A percentile compares a stretch with the other conserved stretches of the same genome.
These are phyloP conservation scores for Escallonia rubra DNA, from an alignment of 129 eudicot species.

Conservation along the genomic window DNA sequence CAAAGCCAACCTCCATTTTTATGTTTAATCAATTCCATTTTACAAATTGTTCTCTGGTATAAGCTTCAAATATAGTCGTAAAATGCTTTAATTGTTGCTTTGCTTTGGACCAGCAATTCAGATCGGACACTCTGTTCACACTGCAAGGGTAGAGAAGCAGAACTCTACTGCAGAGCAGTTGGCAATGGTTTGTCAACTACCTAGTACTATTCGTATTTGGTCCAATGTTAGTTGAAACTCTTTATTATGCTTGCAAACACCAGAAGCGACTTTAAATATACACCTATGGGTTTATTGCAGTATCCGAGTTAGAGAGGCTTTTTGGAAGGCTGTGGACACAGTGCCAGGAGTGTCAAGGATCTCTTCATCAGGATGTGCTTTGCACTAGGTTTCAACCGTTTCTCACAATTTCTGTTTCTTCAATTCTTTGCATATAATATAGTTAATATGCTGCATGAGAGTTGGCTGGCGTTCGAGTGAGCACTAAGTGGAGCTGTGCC, in stretches of 20 bases:
- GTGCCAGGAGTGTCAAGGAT: conserved; percentile 99
- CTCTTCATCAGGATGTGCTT: conserved; percentile 97
- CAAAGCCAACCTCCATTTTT: no score
- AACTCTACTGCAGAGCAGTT: conserved; percentile 85
- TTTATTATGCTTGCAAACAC: background rate
- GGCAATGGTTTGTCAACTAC: conserved; percentile 50
- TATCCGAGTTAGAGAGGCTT: conserved; percentile 80
- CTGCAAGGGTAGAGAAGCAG: conserved; percentile 98
- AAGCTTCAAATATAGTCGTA: no score
- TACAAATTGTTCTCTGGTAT: no score
- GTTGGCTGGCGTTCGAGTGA: background rate
- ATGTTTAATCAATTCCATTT: no score
- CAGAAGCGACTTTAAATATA: background rate
- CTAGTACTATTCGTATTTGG: background rate
- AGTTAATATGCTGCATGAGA: background rate
- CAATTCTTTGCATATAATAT: background rate
- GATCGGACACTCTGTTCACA: conserved; percentile 79
- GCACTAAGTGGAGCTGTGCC: background rate
- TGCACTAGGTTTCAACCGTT: conserved; percentile 71
- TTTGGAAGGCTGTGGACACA: conserved; percentile 98
- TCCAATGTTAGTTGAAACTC: background rate
- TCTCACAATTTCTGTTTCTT: background rate
- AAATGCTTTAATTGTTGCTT: background rate
- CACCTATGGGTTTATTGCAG: conserved; percentile 32
- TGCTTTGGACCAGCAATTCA: conserved; percentile 41